A percentile compares a stretch with the other conserved stretches of the same genome.
These are phyloP conservation scores for Aurantiochytrium sp. DNA, from an alignment of 108 stramenopile species.

Conservation along the genomic window DNA sequence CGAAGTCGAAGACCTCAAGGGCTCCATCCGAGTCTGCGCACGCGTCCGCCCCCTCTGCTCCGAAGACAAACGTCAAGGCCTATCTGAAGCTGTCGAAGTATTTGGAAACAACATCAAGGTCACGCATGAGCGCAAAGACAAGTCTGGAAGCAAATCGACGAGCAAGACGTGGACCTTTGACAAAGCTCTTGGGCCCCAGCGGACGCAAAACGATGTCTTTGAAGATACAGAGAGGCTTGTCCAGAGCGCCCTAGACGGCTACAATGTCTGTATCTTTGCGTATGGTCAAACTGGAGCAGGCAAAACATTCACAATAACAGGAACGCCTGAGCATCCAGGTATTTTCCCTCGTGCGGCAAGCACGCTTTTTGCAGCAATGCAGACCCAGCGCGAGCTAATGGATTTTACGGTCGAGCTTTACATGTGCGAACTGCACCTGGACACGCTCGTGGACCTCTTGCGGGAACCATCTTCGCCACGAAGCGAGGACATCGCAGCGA, in stretches of 20 bases:
- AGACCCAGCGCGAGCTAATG: background rate
- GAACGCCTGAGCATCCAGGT: conserved; percentile 29
- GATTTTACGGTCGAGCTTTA: conserved; percentile 47
- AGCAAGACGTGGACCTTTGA: conserved; percentile 31
- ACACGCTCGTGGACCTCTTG: conserved; percentile 66
- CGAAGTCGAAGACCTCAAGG: conserved; percentile 61
- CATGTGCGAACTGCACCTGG: conserved; percentile 54
- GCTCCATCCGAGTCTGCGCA: conserved; percentile 53
- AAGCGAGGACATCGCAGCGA: too few species aligned
- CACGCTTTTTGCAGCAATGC: conserved; percentile 22
- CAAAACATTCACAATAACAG: conserved; percentile 51
- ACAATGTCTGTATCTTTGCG: conserved; percentile 51
- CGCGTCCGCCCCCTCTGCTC: conserved; percentile 44
- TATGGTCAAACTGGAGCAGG: conserved; percentile 55
- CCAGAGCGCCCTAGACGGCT: conserved; percentile 47
- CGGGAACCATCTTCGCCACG: too few species aligned
- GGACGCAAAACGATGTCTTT: conserved; percentile 39
- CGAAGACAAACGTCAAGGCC: conserved; percentile 36
- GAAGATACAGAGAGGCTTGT: conserved; percentile 46
- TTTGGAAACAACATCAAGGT: conserved; percentile 32
- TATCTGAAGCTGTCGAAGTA: conserved; percentile 30
- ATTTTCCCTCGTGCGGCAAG: conserved; percentile 39
- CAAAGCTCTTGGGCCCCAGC: conserved; percentile 31
- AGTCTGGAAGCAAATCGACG: background rate
- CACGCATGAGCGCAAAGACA: background rate